Evolutionary conservation across 2,329 filamentous ascomycete species (phyloP).

Genomic region (Hirsutella rhossiliensis): DNA sequence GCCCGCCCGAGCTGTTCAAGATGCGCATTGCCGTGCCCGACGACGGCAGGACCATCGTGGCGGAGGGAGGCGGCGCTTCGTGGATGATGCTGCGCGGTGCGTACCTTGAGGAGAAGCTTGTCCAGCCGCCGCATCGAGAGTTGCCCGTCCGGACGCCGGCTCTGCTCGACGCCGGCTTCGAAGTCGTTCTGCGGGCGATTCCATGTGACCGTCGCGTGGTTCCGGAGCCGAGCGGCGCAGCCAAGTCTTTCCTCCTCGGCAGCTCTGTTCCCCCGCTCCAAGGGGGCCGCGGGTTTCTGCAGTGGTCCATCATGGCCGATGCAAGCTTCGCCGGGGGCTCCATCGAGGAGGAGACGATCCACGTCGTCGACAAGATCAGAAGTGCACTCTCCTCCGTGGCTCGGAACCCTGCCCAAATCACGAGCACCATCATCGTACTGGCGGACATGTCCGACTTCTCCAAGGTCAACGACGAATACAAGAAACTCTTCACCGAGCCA

Average conservation of each 20-base stretch:
- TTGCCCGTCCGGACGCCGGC: constrained; percentile 42
- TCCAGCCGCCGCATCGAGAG: constrained; percentile 4
- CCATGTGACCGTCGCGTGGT: background rate
- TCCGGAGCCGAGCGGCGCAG: background rate
- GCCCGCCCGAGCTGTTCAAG: constrained; percentile 62
- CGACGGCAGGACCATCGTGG: constrained; percentile 37
- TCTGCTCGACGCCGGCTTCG: constrained; percentile 54
- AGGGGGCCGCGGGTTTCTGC: constrained; percentile 11
- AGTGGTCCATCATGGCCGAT: constrained; percentile 27
- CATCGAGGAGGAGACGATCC: constrained; percentile 35
- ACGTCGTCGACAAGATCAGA: constrained; percentile 33
- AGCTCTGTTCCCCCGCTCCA: background rate
- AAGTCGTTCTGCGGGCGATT: constrained; percentile 23
- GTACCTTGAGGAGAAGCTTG: constrained; percentile 32
- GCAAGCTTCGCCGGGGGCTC: constrained; percentile 10
- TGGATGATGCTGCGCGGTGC: constrained; percentile 54
- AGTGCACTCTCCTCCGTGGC: constrained; percentile 21
- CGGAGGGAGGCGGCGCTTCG: constrained; percentile 66
- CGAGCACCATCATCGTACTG: constrained; percentile 55
- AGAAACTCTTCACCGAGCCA: constrained; percentile 57
- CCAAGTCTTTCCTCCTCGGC: constrained; percentile 5
- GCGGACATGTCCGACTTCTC: constrained; percentile 72
- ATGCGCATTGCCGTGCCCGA: constrained; percentile 52
- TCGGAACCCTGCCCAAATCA: constrained; percentile 26
- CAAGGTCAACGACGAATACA: constrained; percentile 63